These are phyloP conservation scores for Penicillium taxi DNA, from an alignment of 495 filamentous ascomycete species.

Conservation along the genomic window DNA sequence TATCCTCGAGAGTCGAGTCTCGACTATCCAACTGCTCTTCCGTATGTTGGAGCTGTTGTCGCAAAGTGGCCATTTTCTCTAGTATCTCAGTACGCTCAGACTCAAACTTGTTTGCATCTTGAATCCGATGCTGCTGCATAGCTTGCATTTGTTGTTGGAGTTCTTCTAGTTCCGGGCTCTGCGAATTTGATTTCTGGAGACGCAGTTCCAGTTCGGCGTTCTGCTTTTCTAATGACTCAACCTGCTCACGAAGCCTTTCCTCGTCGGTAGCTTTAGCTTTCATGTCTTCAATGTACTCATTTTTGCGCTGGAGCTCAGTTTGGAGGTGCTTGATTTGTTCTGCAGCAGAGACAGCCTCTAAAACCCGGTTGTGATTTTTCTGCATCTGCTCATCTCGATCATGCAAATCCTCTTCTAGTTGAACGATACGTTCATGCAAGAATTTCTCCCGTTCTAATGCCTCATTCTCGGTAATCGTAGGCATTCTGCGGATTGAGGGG, in stretches of 20 bases:
- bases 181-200: constrained; percentile 17
- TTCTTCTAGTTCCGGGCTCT: constrained; percentile 16
- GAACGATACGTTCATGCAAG: constrained; percentile 28
- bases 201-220: constrained; percentile 22
- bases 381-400: constrained; percentile 35
- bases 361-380: constrained; percentile 24
- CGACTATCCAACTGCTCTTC: constrained; percentile 35
- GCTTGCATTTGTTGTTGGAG: constrained; percentile 29
- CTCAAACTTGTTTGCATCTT: constrained; percentile 15
- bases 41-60: constrained; percentile 31
- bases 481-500: constrained; percentile 26
- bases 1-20: constrained; percentile 33
- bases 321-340: constrained; percentile 37
- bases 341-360: constrained; percentile 32
- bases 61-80: constrained; percentile 32
- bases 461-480: constrained; percentile 7
- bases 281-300: constrained; percentile 25
- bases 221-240: constrained; percentile 27
- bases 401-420: constrained; percentile 27
- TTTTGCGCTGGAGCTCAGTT: constrained; percentile 30
- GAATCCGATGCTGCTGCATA: constrained; percentile 31
- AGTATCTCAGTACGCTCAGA: constrained; percentile 26
- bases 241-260: constrained; percentile 23
- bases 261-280: constrained; percentile 19
- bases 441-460: constrained; percentile 16